Evolutionary conservation across 1,284 basidiomycete species (phyloP).

Genomic region (Leccinum fuscescens): DNA sequence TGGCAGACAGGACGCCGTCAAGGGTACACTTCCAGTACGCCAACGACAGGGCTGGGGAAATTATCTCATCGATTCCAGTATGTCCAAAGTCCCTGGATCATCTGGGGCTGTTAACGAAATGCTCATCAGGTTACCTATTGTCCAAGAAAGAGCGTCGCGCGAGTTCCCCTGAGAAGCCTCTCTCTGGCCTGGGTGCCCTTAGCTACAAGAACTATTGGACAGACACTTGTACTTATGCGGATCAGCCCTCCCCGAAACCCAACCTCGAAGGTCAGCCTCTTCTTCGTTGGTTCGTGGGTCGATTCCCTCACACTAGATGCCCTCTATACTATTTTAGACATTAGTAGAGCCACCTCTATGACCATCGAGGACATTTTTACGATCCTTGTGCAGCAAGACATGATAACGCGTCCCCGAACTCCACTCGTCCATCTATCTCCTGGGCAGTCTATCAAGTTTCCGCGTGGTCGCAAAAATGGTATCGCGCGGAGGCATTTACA

Average conservation of each 20-base stretch:
- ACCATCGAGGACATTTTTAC: constrained; percentile 85
- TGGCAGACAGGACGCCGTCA: not conserved
- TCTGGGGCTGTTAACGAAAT: constrained; percentile 3
- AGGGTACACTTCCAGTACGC: constrained; percentile 81
- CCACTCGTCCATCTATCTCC: constrained; percentile 57
- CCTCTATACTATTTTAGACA: constrained; percentile 55
- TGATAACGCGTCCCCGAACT: constrained; percentile 64
- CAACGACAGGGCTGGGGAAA: constrained; percentile 96
- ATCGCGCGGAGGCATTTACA: constrained; percentile 61
- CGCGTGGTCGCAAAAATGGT: constrained; percentile 67
- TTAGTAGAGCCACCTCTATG: constrained; percentile 86
- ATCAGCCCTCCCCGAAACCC: constrained; percentile 53
- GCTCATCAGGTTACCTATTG: constrained; percentile 79
- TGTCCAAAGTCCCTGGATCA: constrained; percentile 37
- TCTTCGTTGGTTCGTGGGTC: constrained; percentile 10
- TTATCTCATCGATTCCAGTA: constrained; percentile 94
- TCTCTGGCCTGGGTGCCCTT: constrained; percentile 86
- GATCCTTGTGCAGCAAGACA: constrained; percentile 74
- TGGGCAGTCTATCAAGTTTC: constrained; percentile 70
- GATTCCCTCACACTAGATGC: constrained; percentile 20
- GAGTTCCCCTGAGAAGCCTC: constrained; percentile 91
- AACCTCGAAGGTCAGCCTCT: constrained; percentile 71
- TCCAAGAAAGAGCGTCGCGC: constrained; percentile 90
- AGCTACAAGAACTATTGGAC: constrained; percentile 91
- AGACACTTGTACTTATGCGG: constrained; percentile 86